These are phyloP conservation scores for Colletotrichum theobromicola DNA, from an alignment of 2,329 filamentous ascomycete genomes.

Conservation along the genomic window DNA sequence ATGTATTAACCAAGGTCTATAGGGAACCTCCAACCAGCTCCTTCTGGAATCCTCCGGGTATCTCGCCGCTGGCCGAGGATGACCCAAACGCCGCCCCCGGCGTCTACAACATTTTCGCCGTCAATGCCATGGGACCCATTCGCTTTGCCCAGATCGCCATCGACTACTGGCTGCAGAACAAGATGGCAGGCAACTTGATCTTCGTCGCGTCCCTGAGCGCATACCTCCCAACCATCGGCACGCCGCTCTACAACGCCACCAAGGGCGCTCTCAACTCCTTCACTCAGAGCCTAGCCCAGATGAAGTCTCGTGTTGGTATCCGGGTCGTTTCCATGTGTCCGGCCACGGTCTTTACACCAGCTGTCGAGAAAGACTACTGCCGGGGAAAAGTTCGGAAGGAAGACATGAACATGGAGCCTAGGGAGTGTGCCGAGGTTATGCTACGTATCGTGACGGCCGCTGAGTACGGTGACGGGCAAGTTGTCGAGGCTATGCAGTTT, in stretches of 20 bases:
- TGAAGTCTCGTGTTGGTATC: slow-evolving; percentile 20
- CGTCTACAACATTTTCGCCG: slow-evolving; percentile 27
- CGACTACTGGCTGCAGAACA: slow-evolving; percentile 32
- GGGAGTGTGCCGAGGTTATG: slow-evolving; percentile 9
- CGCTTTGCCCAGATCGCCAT: slow-evolving; percentile 30
- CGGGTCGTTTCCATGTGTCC: slow-evolving; percentile 23
- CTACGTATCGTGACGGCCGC: slow-evolving; percentile 8
- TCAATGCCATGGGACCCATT: slow-evolving; percentile 32
- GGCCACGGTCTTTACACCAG: slow-evolving; percentile 6
- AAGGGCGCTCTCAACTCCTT: slow-evolving; percentile 28
- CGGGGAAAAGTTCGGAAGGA: neutral
- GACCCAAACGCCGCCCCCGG: slow-evolving; percentile 21
- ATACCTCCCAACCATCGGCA: slow-evolving; percentile 31
- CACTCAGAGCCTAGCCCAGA: slow-evolving; percentile 18
- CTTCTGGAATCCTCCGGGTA: slow-evolving; percentile 31
- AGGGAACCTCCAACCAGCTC: slow-evolving; percentile 27
- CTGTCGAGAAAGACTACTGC: slow-evolving; percentile 17
- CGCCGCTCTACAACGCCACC: slow-evolving; percentile 33
- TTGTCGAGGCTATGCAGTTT: slow-evolving; percentile 22
- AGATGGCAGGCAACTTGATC: slow-evolving; percentile 40
- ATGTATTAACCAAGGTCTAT: neutral
- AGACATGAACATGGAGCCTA: slow-evolving; percentile 9
- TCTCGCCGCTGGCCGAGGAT: slow-evolving; percentile 25
- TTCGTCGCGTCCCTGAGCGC: slow-evolving; percentile 30
- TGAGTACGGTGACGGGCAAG: slow-evolving; percentile 22